Base-by-base conservation (phyloP, 768 basidiomycete species). In the Serendipita sp. region DNA sequence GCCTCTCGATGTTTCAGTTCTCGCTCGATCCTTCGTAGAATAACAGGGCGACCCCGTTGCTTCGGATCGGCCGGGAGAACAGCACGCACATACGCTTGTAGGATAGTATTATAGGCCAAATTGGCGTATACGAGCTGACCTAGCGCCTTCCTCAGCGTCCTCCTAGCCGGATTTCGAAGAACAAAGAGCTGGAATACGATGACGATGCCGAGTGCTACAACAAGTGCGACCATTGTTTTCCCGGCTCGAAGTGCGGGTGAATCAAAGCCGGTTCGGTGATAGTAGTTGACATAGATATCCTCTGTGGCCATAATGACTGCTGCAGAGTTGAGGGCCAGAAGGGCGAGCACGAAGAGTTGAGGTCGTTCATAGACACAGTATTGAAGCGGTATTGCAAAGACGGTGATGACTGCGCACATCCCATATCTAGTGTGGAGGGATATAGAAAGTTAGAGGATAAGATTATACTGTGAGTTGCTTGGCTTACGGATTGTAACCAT, bases 121-220 rank as follows among this genome's bases (percentile, higher is more conserved):
- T 68, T 63, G 32, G 64, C 56, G 48, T 65, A 68, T 24, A 67
- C 64, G 32, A 72, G n/a, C 3, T 60, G 32, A 5, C 69, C 69
- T 11, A 72, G 44, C 28, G 53, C 65, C 62, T 68, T 64, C 2
- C 72, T 67, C 3, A 73, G 66, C 1, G 70, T 70, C 11, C 68
- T 64, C 24, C 72, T 65, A 0, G 72, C 72, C 1, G 72, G 72
- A 30, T 69, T 71, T 13, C 72, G 69, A 0, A 72, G 69, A 53
- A 73, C 67, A 62, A 72, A 66, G 3, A 66, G 46, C 45, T 69
- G 74, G 68, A 74, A 74, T 41, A 67, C 67, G n/a, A 67, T 66
- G 3, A 68, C 70, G 41, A 74, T 68, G 11, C 63, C 68, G 1
- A 74, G 64, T 1, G 72, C 74, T 32, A 74, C 65, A 5, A 67